A percentile compares a stretch with the other conserved stretches of the same genome.
Conservation (phyloP, 495 filamentous ascomycete genomes). For the Podospora pseudocomata region DNA sequence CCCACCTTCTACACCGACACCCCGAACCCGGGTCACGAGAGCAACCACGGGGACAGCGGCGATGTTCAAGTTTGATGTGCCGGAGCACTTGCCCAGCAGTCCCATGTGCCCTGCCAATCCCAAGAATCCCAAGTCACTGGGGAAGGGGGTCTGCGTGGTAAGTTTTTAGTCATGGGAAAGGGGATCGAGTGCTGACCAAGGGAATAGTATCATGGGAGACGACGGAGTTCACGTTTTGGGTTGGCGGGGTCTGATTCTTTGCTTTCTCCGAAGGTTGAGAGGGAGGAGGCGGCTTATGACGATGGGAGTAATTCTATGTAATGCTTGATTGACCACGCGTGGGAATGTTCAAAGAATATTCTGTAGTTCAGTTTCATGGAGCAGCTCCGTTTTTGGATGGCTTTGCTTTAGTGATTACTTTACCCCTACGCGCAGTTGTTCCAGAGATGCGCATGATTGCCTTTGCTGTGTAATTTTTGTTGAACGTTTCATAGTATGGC, state of each 20-base stretch:
- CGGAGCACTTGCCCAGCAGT: constrained; percentile 62
- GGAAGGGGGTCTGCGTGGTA: constrained; percentile 54
- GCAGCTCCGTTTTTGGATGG: no score
- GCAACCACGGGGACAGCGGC: not conserved
- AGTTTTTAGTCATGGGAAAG: constrained; percentile 1
- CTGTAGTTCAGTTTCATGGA: no score
- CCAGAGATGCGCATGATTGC: no score
- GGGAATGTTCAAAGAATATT: no score
- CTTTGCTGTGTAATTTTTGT: no score
- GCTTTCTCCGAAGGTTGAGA: not conserved
- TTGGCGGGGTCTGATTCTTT: not conserved
- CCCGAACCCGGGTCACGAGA: not conserved
- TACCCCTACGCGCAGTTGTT: no score
- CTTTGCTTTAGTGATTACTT: no score
- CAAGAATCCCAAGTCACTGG: constrained; percentile 50
- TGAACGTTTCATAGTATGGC: no score
- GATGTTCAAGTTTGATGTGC: constrained; percentile 52
- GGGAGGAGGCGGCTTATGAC: not conserved
- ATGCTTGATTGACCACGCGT: not conserved
- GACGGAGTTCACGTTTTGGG: not conserved
- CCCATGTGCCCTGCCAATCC: constrained; percentile 61
- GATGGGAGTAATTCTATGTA: not conserved
- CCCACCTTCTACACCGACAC: not conserved
- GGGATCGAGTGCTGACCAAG: not conserved
- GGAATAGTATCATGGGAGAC: constrained; percentile 23